phyloP scores from a whole-genome alignment of 2,329 filamentous ascomycete genomes.

The Microdochium bolleyi region DNA sequence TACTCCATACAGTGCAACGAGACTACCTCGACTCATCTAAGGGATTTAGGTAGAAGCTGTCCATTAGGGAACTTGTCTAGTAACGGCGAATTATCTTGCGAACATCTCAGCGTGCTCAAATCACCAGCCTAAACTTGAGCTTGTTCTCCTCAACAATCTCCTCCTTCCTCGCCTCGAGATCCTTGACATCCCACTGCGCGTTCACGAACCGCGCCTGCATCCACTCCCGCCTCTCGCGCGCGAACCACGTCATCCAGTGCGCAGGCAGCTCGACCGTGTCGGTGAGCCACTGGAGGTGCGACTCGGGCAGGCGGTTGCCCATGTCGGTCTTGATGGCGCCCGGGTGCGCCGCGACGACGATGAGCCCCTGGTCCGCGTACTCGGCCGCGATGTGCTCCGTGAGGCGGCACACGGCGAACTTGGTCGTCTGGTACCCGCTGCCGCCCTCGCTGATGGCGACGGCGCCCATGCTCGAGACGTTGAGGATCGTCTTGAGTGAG shows the following conservation, averaged over 20 bases:
- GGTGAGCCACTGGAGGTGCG: constrained; percentile 5
- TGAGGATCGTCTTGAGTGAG: constrained; percentile 27
- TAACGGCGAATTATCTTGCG: too few relatives aligned
- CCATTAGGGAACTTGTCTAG: too few relatives aligned
- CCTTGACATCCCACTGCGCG: constrained; percentile 16
- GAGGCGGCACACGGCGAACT: constrained; percentile 31
- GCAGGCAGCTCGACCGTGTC: constrained; percentile 17
- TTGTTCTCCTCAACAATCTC: constrained; percentile 14
- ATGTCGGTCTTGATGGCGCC: constrained; percentile 32
- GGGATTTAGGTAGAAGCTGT: too few relatives aligned
- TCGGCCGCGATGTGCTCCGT: constrained; percentile 31
- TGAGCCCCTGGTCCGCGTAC: constrained; percentile 27
- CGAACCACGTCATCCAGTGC: constrained; percentile 9
- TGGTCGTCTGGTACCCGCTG: constrained; percentile 34
- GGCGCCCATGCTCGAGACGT: constrained; percentile 28
- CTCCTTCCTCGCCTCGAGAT: constrained; percentile 14
- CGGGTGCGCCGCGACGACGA: constrained; percentile 30
- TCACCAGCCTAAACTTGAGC: constrained; percentile 12
- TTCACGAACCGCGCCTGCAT: constrained; percentile 15
- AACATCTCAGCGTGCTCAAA: not conserved
- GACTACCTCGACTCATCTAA: too few relatives aligned
- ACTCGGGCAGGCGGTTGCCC: constrained; percentile 17
- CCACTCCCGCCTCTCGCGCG: constrained; percentile 8
- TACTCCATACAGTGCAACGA: too few relatives aligned
- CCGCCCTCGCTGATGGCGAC: constrained; percentile 19